Evolutionary conservation across 202 grass and related monocot species (phyloP).

Genomic region (Eragrostis tef): DNA sequence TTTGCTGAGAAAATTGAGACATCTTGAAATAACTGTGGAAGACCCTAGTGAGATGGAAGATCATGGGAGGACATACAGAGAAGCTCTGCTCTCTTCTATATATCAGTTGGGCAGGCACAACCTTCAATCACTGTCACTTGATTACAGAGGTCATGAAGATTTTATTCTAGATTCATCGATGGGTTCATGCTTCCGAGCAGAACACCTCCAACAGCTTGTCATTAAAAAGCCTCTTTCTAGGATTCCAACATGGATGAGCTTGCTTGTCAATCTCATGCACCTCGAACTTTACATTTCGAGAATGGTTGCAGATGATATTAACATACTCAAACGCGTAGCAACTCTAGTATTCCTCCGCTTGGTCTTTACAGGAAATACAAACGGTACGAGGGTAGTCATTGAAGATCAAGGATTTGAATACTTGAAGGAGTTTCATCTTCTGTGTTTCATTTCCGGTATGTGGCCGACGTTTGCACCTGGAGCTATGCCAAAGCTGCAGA

Average conservation of each 20-base stretch:
- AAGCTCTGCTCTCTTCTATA: not conserved
- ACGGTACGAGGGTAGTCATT: not conserved
- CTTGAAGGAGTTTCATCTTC: not conserved
- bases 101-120: not conserved
- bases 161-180: constrained; percentile 28
- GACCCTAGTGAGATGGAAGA: not conserved
- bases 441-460: constrained; percentile 12
- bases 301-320: constrained; percentile 16
- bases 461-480: not conserved
- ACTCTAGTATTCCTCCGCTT: not conserved
- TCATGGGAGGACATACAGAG: not conserved
- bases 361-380: constrained; percentile 15
- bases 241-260: constrained; percentile 29
- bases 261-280: not conserved
- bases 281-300: not conserved
- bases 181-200: not conserved
- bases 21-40: not conserved
- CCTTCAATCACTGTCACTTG: constrained; percentile 7
- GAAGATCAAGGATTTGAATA: not conserved
- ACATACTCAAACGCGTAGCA: constrained; percentile 12
- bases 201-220: not conserved
- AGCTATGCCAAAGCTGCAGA: constrained; percentile 21
- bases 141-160: constrained; percentile 27
- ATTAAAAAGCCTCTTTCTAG: constrained; percentile 28
- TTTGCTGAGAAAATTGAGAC: constrained; percentile 7